Percentiles rank a stretch among this genome's conserved stretches.
Conservation (phyloP, 2,329 filamentous ascomycete genomes). For the Calonectria hongkongensis region DNA sequence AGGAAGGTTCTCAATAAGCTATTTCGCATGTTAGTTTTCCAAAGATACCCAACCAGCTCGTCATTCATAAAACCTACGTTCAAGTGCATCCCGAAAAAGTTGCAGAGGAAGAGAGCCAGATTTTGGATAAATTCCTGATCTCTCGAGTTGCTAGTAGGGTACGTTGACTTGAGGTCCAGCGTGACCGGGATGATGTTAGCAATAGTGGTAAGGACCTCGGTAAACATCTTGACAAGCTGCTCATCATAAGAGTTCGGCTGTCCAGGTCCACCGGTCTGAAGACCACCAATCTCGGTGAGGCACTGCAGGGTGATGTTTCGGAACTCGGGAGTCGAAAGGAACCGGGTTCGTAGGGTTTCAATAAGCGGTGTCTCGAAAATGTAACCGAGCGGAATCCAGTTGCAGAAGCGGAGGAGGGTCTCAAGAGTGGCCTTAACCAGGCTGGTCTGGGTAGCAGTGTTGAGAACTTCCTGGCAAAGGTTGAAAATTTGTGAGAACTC, state of each 20-base stretch:
- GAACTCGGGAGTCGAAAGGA: slow-evolving; percentile 95
- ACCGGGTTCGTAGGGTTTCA: slow-evolving; percentile 92
- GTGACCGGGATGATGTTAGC: slow-evolving; percentile 93
- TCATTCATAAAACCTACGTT: slow-evolving; percentile 72
- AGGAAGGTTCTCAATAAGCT: slow-evolving; percentile 96
- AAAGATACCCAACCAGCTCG: slow-evolving; percentile 43
- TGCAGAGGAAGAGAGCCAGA: slow-evolving; percentile 94
- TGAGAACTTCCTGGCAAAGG: slow-evolving; percentile 95
- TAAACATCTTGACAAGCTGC: slow-evolving; percentile 98
- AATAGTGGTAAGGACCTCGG: slow-evolving; percentile 94
- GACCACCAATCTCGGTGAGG: slow-evolving; percentile 95
- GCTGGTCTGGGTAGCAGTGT: slow-evolving; percentile 89
- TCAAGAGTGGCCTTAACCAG: slow-evolving; percentile 97
- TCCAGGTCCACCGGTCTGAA: slow-evolving; percentile 86
- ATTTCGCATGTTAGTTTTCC: slow-evolving; percentile 44
- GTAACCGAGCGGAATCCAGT: slow-evolving; percentile 99
- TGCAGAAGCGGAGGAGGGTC: slow-evolving; percentile 95
- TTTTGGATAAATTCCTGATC: slow-evolving; percentile 99
- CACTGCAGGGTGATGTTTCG: slow-evolving; percentile 98
- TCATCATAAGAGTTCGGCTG: slow-evolving; percentile 89
- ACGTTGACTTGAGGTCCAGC: slow-evolving; percentile 92
- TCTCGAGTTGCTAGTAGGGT: slow-evolving; percentile 90
- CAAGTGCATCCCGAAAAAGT: slow-evolving; percentile 96
- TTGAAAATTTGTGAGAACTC: slow-evolving; percentile 99
- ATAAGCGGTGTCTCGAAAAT: slow-evolving; percentile 99